Percentiles rank a stretch among this genome's conserved stretches.
Evolutionary conservation across 2,329 filamentous ascomycete genomes (phyloP).

Genomic region (Reticulascus tulasneorum): DNA sequence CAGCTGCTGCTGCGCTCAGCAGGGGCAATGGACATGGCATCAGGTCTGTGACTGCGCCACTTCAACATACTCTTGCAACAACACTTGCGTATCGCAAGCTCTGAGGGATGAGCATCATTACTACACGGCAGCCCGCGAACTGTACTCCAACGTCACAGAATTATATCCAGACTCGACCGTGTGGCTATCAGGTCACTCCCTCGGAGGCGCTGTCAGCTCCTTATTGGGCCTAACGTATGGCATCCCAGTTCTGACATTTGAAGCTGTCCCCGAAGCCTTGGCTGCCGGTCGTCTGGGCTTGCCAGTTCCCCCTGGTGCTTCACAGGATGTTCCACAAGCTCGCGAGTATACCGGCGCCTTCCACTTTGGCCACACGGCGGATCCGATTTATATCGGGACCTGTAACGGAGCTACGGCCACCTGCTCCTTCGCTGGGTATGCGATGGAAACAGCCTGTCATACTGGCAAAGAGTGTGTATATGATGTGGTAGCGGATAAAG

Average conservation of each 20-base stretch:
- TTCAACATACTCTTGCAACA: constrained; percentile 83
- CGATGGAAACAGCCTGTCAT: constrained; percentile 90
- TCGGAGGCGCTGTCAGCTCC: constrained; percentile 86
- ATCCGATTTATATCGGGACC: constrained; percentile 89
- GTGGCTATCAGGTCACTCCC: constrained; percentile 89
- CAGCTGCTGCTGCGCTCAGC: constrained; percentile 94
- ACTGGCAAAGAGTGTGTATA: constrained; percentile 85
- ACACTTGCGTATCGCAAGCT: constrained; percentile 76
- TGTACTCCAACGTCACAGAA: constrained; percentile 89
- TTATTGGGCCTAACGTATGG: constrained; percentile 89
- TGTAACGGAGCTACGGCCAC: constrained; percentile 87
- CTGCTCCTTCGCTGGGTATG: constrained; percentile 89
- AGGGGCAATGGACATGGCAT: constrained; percentile 84
- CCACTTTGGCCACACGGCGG: constrained; percentile 93
- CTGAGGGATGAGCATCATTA: constrained; percentile 82
- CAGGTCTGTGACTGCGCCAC: constrained; percentile 93
- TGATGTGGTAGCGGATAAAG: constrained; percentile 86
- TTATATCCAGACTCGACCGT: constrained; percentile 80
- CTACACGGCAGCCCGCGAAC: constrained; percentile 81
- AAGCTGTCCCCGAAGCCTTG: constrained; percentile 87
- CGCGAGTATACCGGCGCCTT: constrained; percentile 72
- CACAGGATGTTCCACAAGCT: constrained; percentile 67
- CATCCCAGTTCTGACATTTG: constrained; percentile 84
- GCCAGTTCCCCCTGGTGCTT: constrained; percentile 74
- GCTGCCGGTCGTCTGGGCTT: constrained; percentile 81